Percentiles rank a stretch among this genome's conserved stretches.
Evolutionary conservation across 2,329 filamentous ascomycete species (phyloP).

Genomic region (Sporothrix mexicana): DNA sequence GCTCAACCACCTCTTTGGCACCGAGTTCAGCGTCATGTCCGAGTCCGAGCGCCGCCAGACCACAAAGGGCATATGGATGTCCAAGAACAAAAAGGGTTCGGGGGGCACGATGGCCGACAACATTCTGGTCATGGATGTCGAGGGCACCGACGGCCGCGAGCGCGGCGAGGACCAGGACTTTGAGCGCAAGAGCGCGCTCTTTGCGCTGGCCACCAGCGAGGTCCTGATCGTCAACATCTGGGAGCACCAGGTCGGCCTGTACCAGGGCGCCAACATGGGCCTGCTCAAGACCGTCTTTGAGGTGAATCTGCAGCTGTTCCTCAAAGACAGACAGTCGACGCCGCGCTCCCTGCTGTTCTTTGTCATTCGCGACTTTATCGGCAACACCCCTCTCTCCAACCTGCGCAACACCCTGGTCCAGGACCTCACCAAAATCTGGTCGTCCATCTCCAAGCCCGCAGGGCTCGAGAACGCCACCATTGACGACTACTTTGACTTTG

Average conservation of each 20-base stretch:
- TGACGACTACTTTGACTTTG: slow-evolving; percentile 98
- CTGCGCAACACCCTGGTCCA: slow-evolving; percentile 88
- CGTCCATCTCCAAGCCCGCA: slow-evolving; percentile 85
- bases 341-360: slow-evolving; percentile 95
- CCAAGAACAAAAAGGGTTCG: slow-evolving; percentile 85
- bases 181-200: slow-evolving; percentile 96
- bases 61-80: slow-evolving; percentile 99
- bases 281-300: slow-evolving; percentile 98
- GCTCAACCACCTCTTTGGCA: slow-evolving; percentile 94
- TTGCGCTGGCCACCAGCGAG: slow-evolving; percentile 95
- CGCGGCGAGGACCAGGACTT: slow-evolving; percentile 98
- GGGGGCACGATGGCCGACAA: slow-evolving; percentile 85
- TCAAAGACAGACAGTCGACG: slow-evolving; percentile 92
- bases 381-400: slow-evolving; percentile 87
- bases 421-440: slow-evolving; percentile 91
- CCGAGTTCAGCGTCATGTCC: slow-evolving; percentile 96
- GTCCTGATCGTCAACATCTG: slow-evolving; percentile 98
- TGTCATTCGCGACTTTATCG: slow-evolving; percentile 96
- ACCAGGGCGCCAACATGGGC: slow-evolving; percentile 99
- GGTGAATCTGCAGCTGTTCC: slow-evolving; percentile 94
- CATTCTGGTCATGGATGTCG: slow-evolving; percentile 98
- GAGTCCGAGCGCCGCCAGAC: slow-evolving; percentile 93
- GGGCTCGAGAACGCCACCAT: slow-evolving; percentile 89
- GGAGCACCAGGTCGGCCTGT: slow-evolving; percentile 98
- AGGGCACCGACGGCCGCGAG: slow-evolving; percentile 95